These are phyloP conservation scores for Penstemon newberryi DNA, from an alignment of 257 asterid species.

Conservation along the genomic window DNA sequence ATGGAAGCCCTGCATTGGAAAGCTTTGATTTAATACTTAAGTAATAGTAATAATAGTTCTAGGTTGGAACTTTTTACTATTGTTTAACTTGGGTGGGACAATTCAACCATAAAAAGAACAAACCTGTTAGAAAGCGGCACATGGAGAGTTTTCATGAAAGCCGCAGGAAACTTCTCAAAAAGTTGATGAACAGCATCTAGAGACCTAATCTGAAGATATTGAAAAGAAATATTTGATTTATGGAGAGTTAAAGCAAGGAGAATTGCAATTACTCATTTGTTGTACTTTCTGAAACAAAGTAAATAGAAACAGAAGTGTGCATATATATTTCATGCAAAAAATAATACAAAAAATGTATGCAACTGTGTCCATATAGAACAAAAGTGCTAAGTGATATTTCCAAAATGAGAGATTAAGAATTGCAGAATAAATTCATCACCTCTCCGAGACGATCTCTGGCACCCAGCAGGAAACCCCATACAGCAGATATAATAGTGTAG, in stretches of 20 bases:
- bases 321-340: not conserved
- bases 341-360: not conserved
- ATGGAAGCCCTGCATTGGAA: slow-evolving; percentile 63
- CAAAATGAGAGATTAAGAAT: not conserved
- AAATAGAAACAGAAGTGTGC: not conserved
- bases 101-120: slow-evolving; percentile 18
- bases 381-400: slow-evolving; percentile 5
- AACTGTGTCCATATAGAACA: slow-evolving; percentile 5
- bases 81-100: slow-evolving; percentile 10
- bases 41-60: slow-evolving; percentile 18
- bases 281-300: not conserved
- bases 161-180: slow-evolving; percentile 89
- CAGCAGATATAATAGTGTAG: slow-evolving; percentile 87
- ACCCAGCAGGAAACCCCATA: slow-evolving; percentile 90
- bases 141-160: slow-evolving; percentile 86
- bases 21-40: slow-evolving; percentile 29
- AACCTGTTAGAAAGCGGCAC: slow-evolving; percentile 65
- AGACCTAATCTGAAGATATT: slow-evolving; percentile 81
- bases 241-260: slow-evolving; percentile 7
- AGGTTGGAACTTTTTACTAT: slow-evolving; percentile 17
- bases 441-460: slow-evolving; percentile 99
- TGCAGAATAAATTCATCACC: slow-evolving; percentile 39
- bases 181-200: slow-evolving; percentile 89
- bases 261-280: slow-evolving; percentile 12
- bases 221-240: slow-evolving; percentile 22